Percentiles rank a stretch among this genome's conserved stretches.
These are phyloP conservation scores for Hymenochaete sp. DNA, from an alignment of 1,284 basidiomycete genomes.

Conservation along the genomic window DNA sequence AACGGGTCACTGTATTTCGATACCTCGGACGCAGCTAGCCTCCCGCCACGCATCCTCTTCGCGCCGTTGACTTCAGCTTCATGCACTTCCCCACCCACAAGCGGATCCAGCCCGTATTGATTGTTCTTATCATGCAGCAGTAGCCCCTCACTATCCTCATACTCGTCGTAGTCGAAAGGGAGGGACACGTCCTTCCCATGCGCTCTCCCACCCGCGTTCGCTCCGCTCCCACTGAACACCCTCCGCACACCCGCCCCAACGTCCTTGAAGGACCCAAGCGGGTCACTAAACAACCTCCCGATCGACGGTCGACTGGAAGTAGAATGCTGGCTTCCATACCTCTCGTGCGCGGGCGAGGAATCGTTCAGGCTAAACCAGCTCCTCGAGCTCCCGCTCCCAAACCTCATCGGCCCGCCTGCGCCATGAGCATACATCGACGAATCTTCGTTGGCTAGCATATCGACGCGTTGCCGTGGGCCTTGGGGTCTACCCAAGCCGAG, in stretches of 20 bases:
- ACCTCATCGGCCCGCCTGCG: slow-evolving; percentile 17
- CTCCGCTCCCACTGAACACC: slow-evolving; percentile 26
- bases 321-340: slow-evolving; percentile 30
- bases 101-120: slow-evolving; percentile 23
- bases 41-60: slow-evolving; percentile 27
- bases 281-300: slow-evolving; percentile 23
- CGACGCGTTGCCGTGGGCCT: slow-evolving; percentile 32
- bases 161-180: slow-evolving; percentile 25
- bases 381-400: slow-evolving; percentile 24
- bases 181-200: slow-evolving; percentile 31
- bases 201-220: slow-evolving; percentile 26
- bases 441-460: slow-evolving; percentile 75
- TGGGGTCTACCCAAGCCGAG: slow-evolving; percentile 4
- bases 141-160: slow-evolving; percentile 13
- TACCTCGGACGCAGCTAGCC: slow-evolving; percentile 34
- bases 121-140: slow-evolving; percentile 20
- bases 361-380: slow-evolving; percentile 17
- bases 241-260: slow-evolving; percentile 36
- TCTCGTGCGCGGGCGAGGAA: slow-evolving; percentile 22
- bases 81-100: slow-evolving; percentile 33
- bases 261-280: slow-evolving; percentile 41
- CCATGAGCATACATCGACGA: slow-evolving; percentile 38
- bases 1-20: slow-evolving; percentile 46
- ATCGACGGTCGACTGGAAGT: slow-evolving; percentile 31
- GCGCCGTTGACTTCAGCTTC: slow-evolving; percentile 15